Evolutionary conservation across 257 asterid genomes (phyloP).

Genomic region (Nicotiana tomentosiformis): DNA sequence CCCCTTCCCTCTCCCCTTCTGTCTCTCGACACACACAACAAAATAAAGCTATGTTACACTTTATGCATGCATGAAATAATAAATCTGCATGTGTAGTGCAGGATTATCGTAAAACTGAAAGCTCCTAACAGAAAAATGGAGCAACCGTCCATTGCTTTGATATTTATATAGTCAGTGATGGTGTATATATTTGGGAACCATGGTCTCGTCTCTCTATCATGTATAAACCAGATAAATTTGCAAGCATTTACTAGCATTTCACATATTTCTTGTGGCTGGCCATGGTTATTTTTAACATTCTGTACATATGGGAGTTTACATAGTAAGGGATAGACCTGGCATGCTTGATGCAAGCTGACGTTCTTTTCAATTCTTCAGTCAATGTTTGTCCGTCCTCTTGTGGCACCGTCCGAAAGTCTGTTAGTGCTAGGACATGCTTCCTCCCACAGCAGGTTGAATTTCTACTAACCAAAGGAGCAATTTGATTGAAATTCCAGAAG

Average conservation of each 20-base stretch:
- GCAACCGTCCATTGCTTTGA: not conserved
- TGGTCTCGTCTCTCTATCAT: not conserved
- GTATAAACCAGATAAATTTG: not conserved
- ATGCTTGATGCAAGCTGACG: not conserved
- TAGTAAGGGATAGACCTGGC: not conserved
- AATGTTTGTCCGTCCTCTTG: not conserved
- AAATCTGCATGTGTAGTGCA: not conserved
- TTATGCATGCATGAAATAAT: not conserved
- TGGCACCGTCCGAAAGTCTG: not conserved
- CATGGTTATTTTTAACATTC: not conserved
- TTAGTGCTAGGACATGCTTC: not conserved
- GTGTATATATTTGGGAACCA: not conserved
- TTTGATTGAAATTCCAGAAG: not conserved
- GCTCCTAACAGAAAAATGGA: not conserved
- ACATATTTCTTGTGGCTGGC: not conserved
- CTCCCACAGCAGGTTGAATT: not conserved
- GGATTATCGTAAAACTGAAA: not conserved
- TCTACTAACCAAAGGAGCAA: conserved; percentile 4
- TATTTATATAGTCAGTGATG: not conserved
- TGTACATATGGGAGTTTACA: not conserved
- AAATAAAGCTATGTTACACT: not conserved
- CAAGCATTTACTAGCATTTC: not conserved
- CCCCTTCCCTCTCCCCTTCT: not conserved
- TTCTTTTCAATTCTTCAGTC: not conserved
- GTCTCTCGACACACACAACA: not conserved